Evolutionary conservation across 495 filamentous ascomycete species (phyloP), one percentile per base, ranked within the genome.

Genomic region (Achaetomiella virescens): DNA sequence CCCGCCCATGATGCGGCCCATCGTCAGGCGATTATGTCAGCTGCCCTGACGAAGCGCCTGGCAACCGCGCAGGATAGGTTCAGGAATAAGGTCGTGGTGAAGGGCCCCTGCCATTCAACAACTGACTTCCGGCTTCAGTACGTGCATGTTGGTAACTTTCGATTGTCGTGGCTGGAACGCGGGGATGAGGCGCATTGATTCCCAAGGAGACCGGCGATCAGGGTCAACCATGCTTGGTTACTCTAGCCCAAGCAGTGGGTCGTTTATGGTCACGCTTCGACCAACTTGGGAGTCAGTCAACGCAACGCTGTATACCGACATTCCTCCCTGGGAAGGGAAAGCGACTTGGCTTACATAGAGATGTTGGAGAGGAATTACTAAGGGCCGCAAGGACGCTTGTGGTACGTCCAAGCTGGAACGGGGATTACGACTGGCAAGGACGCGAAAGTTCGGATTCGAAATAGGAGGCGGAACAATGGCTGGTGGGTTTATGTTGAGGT

Each of bases 401-500:
- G 14, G 14, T 48, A 31, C 11, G 18, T 9, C 29, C 14, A 10
- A 18, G 44, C 43, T 1, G 18, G 21, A 3, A 42, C 40, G 33
- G 33, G 52, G 22, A 14, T 48, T 8, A 22, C 3, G 3, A 2
- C 12, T 21, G 22, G 18, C 31, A 20, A 3, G 4, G 33, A 18
- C 6, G 52, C 48, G 2, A 4, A 2, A 5, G 33, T 55, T 29
- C 41, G 15, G 27, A 2, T 55, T 3, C 4, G 38, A 12, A 55
- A 21, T 33, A 35, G 52, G 44, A 55, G 52, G 17, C 43, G 22
- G 43, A 48, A 20, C 9, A 41, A 55, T 10, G 52, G 52, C 11
- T 55, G 52, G 52, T 55, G 52, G 52, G 43, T 55, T 17, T 41
- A 48, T 31, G 29, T 55, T 18, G 17, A 24, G 15, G 51, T 54